Conservation (phyloP, 73 alveolate genomes). For the Paramecium bursaria region DNA sequence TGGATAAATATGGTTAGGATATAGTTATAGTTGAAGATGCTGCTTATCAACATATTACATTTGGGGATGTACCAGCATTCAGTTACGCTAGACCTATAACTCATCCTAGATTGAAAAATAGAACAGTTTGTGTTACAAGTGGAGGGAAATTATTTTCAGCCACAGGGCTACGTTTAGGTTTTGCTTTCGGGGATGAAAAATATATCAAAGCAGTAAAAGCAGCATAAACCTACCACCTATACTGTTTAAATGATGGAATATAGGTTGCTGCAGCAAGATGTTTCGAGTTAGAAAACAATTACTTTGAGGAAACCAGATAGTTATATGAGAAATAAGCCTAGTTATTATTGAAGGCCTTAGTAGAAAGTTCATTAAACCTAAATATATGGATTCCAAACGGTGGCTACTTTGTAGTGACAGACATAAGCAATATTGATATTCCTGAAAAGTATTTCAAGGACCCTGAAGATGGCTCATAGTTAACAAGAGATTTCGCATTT, state of each 20-base stretch:
- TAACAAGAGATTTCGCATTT: conserved; percentile 78
- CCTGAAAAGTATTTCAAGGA: conserved; percentile 73
- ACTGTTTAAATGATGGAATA: conserved; percentile 66
- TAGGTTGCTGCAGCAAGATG: conserved; percentile 67
- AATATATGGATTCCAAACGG: conserved; percentile 72
- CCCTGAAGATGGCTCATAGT: conserved; percentile 66
- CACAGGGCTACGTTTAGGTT: conserved; percentile 93
- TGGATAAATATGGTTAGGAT: conserved; percentile 78
- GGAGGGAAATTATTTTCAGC: conserved; percentile 89
- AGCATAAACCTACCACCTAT: conserved; percentile 68
- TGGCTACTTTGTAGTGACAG: conserved; percentile 81
- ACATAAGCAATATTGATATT: conserved; percentile 67
- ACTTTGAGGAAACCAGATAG: conserved; percentile 28
- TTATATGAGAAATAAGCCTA: conserved; percentile 66
- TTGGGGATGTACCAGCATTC: conserved; percentile 74
- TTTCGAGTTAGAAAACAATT: conserved; percentile 33
- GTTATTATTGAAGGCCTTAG: conserved; percentile 67
- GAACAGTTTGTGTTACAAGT: conserved; percentile 81
- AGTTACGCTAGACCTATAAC: conserved; percentile 73
- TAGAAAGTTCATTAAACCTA: conserved; percentile 65
- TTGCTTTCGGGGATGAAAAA: conserved; percentile 87
- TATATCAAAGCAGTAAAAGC: conserved; percentile 70
- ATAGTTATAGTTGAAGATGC: conserved; percentile 86
- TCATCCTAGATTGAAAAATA: conserved; percentile 79
- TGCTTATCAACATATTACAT: conserved; percentile 87